Evolutionary conservation across 495 filamentous ascomycete species (phyloP).

Genomic region (Clohesyomyces aquaticus): DNA sequence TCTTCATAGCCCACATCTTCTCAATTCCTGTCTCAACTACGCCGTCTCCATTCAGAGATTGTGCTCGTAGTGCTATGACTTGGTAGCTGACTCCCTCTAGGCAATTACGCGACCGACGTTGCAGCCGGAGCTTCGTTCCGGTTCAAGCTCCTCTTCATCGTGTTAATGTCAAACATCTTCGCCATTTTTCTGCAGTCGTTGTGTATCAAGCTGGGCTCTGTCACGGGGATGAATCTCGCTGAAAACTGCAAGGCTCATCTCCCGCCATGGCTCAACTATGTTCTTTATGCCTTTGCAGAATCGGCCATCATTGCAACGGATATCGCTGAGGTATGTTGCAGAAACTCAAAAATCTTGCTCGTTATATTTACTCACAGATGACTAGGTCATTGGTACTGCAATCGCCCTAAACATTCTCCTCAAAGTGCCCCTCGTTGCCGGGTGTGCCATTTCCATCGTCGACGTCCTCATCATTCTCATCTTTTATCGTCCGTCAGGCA

Average conservation of each 20-base stretch:
- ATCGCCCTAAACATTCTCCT: constrained; percentile 87
- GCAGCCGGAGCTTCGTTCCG: constrained; percentile 56
- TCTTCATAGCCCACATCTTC: not conserved
- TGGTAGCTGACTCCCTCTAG: constrained; percentile 44
- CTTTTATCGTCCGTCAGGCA: constrained; percentile 78
- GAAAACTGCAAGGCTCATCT: constrained; percentile 77
- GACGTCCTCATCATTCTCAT: constrained; percentile 85
- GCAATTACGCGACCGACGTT: constrained; percentile 83
- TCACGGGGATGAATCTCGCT: constrained; percentile 80
- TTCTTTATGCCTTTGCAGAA: constrained; percentile 76
- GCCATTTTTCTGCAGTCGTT: constrained; percentile 82
- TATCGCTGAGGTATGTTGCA: constrained; percentile 69
- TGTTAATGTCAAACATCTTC: constrained; percentile 81
- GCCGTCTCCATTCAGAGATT: too few relatives aligned
- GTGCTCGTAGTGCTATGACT: too few relatives aligned
- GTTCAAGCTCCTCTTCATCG: constrained; percentile 72
- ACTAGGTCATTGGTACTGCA: constrained; percentile 82
- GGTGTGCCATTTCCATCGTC: constrained; percentile 81
- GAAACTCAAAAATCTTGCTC: not conserved
- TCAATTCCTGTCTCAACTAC: not conserved
- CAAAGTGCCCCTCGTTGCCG: constrained; percentile 79
- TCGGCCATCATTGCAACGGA: constrained; percentile 85
- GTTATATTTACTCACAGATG: not conserved
- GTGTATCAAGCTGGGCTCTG: constrained; percentile 82
- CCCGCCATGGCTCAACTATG: constrained; percentile 74